Evolutionary conservation across 148 eudicot genomes (phyloP), one percentile per base, ranked within the genome.

Genomic region (Spergularia marina): DNA sequence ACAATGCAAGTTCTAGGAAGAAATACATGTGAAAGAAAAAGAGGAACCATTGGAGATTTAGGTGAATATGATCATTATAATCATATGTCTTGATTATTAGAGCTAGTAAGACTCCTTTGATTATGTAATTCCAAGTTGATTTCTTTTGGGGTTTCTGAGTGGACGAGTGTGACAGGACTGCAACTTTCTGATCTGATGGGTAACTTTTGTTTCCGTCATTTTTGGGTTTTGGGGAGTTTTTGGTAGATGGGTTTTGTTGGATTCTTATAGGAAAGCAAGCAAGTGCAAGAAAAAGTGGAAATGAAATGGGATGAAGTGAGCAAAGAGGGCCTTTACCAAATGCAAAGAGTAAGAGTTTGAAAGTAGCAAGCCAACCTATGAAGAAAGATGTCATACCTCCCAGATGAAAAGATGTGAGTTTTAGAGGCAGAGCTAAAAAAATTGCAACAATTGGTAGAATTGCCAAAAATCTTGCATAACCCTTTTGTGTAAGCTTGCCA

Each of bases 331-430:
- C 87, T 7, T 53, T 57, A 18, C 63, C 86, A 51, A 88, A 84
- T 4, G 87, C 81, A 61, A 88, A 84, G 39, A 81, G 78, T 39
- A 88, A 58, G 69, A 88, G 79, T 51, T 88, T 88, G 79, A 86
- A 84, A 63, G 75, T 82, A 7, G 85, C 83, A 39, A 88, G 91
- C 89, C 89, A 88, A 11, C 81, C 66, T 12, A 86, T 73, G 72
- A 88, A 81, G 81, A 88, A 88, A 62, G 87, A 36, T 1, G 86
- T 76, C 3, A 65, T 17, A 61, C 86, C 89, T 58, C 81, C 75
- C 14, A 88, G 59, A 74, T 82, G 87, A 23, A 84, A n/a, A 11
- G 91, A 76, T 55, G 86, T 79, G 34, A 88, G 83, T 3, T 71
- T 59, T 1, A 88, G 79, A 40, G 91, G 89, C 5, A 88, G 80